Base-by-base conservation (phyloP, 2,329 filamentous ascomycete genomes). In the Zasmidium angulare region DNA sequence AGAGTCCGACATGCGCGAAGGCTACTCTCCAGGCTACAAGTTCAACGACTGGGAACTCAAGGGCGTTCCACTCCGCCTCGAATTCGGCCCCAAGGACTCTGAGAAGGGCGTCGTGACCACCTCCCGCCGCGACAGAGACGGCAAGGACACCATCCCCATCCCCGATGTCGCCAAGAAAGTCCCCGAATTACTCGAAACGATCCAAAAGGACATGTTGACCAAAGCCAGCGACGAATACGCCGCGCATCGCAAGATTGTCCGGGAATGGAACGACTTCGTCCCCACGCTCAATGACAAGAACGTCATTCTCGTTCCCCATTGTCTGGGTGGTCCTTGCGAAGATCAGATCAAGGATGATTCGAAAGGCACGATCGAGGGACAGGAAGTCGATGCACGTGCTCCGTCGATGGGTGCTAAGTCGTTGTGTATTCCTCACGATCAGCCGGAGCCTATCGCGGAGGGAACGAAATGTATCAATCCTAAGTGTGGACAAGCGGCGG, bases 21-120 rank as follows among this genome's bases (percentile, higher is more conserved):
- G 89, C 66, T 96, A 98, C 76, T 86, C 92, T 61, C 93, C 95
- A 43, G 92, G 91, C 65, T 98, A 90, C 88, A 99, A 99, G 78
- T 99, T 99, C 82, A 96, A 96, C 78, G 93, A 99, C 78, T 97
- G 92, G 91, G 96, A 99, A 77, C 84, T 98, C 69, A 96, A 93
- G 79, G 95, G 96, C 74, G 89, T 98, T 46, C 95, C 96, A 50
- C 85, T 99, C 40, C 89, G 95, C 60, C 84, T 99, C 60, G 95
- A 99, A 77, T 96, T 96, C 72, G 96, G 96, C 4, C 93, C 95
- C 70, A 96, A 96, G 78, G 95, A 98, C 73, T 88, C 89, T 12
- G 91, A 90, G 65, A 91, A 93, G 74, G 85, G 89, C 59, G 89
- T 93, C 46, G 89, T 98, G 67, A 91, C 89, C 64, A 90, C 85